Evolutionary conservation across 169 alveolate species (phyloP), one percentile per base, ranked within the genome.

Genomic region (Cryptosporidium sp.): DNA sequence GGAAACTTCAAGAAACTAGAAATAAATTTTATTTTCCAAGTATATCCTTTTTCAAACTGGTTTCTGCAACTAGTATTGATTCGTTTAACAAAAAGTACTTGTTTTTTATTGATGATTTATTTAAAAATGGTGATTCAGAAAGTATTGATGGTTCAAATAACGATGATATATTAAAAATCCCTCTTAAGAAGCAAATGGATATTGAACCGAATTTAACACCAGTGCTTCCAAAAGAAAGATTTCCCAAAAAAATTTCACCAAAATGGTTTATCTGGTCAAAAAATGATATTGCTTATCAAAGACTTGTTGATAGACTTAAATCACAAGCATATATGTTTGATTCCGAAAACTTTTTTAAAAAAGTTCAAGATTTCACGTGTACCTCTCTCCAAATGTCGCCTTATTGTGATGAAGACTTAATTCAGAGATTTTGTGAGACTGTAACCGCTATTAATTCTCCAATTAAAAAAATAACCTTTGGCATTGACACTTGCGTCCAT

Each of bases 251-350:
- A 4, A 62, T 80, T 80, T 12, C 73, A 3, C 80, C 68, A 61
- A 80, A 48, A 26, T 80, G 89, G 89, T 80, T 80, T 59, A 12
- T 39, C 16, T 80, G 89, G 89, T 80, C 89, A 61, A 80, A 80
- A 37, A 67, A 80, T n/a, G 89, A 80, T 41, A 41, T 65, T 23
- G 51, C 52, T 80, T 80, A 61, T 35, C 89, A 80, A 26, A 80
- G 89, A 62, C 67, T 80, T 29, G 16, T 80, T 2, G 89, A 80
- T 65, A 59, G 89, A 61, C 67, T 80, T 59, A 80, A 62, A 67
- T 29, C 80, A 33, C 89, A 80, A 59, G 29, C 75, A 62, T 80
- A 80, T 48, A 80, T 80, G 89, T 80, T 80, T 35, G 89, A 80
- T 0, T 62, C 89, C 2, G 89, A 80, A 41, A 41, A 80, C 26